phyloP scores from a whole-genome alignment of 805 yeast species.

The Cyberlindnera japonica region DNA sequence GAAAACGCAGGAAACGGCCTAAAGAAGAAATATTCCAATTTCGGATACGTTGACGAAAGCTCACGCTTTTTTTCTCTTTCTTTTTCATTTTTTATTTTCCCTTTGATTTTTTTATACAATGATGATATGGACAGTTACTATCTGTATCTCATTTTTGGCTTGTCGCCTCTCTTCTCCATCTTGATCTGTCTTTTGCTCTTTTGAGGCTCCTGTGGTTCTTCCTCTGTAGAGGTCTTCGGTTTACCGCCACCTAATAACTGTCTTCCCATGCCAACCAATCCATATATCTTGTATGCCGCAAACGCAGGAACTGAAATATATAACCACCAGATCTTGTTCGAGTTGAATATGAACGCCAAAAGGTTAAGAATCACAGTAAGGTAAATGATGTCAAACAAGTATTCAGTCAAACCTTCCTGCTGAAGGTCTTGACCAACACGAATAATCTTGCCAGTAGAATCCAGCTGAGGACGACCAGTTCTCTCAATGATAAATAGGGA shows the following conservation, averaged over 20 bases:
- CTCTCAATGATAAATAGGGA: conserved; percentile 44
- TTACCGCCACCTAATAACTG: conserved; percentile 24
- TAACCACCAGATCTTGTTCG: conserved; percentile 44
- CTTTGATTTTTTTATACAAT: background rate
- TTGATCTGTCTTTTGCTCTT: conserved; percentile 41
- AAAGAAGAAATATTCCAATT: too few relatives aligned
- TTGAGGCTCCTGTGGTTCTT: conserved; percentile 8
- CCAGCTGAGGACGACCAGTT: conserved; percentile 47
- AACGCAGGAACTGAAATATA: conserved; percentile 42
- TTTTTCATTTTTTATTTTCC: background rate
- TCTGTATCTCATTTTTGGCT: conserved; percentile 34
- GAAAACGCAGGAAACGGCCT: too few relatives aligned
- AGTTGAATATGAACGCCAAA: conserved; percentile 41
- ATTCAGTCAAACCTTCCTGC: conserved; percentile 49
- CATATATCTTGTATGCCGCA: conserved; percentile 41
- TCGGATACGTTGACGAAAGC: too few relatives aligned
- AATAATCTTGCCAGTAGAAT: conserved; percentile 33
- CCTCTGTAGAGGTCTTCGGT: background rate
- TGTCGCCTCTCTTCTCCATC: conserved; percentile 37
- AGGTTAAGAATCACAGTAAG: conserved; percentile 47
- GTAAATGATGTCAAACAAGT: conserved; percentile 52
- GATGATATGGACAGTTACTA: conserved; percentile 7
- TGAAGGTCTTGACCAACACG: conserved; percentile 46
- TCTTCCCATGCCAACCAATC: conserved; percentile 29
- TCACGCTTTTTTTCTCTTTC: background rate